A percentile compares a stretch with the other conserved stretches of the same genome.
phyloP scores from a whole-genome alignment of 2,329 filamentous ascomycete genomes.

The Colletotrichum theobromicola region DNA sequence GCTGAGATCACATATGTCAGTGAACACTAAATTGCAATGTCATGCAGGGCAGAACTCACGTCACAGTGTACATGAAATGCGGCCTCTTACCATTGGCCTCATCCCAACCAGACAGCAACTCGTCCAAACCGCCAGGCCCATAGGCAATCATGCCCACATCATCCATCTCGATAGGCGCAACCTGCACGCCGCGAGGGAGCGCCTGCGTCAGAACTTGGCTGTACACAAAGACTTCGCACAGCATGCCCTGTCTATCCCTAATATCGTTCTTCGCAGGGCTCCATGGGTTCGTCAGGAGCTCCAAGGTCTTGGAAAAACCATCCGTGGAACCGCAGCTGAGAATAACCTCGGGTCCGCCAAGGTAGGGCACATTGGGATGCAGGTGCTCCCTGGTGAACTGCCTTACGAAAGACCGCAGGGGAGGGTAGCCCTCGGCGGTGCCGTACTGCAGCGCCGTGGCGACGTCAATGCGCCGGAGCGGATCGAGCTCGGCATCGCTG shows the following conservation, averaged over 20 bases:
- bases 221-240: constrained; percentile 84
- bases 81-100: constrained; percentile 74
- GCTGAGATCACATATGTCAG: constrained; percentile 18
- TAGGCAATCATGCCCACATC: constrained; percentile 77
- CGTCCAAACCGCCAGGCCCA: constrained; percentile 75
- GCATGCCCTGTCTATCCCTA: constrained; percentile 73
- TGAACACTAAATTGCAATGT: not conserved
- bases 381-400: constrained; percentile 79
- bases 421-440: constrained; percentile 79
- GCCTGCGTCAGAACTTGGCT: constrained; percentile 75
- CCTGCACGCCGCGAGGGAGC: constrained; percentile 71
- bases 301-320: constrained; percentile 79
- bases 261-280: constrained; percentile 69
- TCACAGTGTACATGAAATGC: constrained; percentile 88
- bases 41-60: constrained; percentile 55
- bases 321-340: constrained; percentile 86
- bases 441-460: constrained; percentile 87
- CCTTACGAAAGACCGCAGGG: constrained; percentile 77
- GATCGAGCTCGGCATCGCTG: constrained; percentile 60
- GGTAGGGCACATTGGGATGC: constrained; percentile 83
- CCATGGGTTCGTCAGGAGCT: constrained; percentile 80
- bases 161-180: constrained; percentile 78
- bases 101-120: constrained; percentile 87
- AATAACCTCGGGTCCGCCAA: constrained; percentile 76
- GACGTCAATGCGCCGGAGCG: constrained; percentile 77